Percentiles rank a stretch among this genome's conserved stretches.
Conservation (phyloP, 23 red algal genomes). For the Gracilaria gracilis region DNA sequence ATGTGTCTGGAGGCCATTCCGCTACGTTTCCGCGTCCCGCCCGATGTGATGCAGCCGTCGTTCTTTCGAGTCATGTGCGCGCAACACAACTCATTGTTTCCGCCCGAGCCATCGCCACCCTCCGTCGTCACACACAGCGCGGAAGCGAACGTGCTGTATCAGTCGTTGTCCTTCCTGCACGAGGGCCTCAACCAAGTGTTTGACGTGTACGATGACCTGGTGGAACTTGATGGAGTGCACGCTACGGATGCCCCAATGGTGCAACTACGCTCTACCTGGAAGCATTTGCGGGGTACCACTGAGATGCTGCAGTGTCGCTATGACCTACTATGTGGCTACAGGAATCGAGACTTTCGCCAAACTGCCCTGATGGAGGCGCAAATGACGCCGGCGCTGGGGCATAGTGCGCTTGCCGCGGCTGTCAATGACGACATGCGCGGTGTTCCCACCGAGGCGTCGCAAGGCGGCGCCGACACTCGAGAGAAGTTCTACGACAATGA, state of each 20-base stretch:
- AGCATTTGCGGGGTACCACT: constrained; percentile 1
- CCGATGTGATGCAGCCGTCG: constrained; percentile 3
- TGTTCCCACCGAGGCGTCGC: background rate
- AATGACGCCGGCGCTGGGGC: constrained; percentile 10
- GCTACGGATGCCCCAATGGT: background rate
- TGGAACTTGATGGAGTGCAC: background rate
- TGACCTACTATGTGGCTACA: constrained; percentile 14
- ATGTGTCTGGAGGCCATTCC: constrained; percentile 18
- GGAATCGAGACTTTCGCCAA: background rate
- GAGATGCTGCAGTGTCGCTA: constrained; percentile 28
- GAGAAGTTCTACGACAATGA: background rate
- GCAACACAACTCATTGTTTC: constrained; percentile 6
- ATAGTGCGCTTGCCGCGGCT: background rate
- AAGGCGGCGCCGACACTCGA: background rate
- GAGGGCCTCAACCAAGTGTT: constrained; percentile 26
- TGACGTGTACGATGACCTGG: background rate
- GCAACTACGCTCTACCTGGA: constrained; percentile 11
- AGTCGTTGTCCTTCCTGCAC: constrained; percentile 2
- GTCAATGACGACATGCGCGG: constrained; percentile 29
- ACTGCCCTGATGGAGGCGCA: constrained; percentile 21
- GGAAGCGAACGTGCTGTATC: constrained; percentile 19
- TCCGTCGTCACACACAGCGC: constrained; percentile 5
- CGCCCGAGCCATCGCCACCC: background rate
- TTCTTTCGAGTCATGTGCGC: constrained; percentile 27
- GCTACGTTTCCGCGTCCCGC: background rate